Evolutionary conservation across 192 early-diverging fungal genomes (phyloP), one percentile per base, ranked within the genome.

Genomic region (Coemansia sp.): DNA sequence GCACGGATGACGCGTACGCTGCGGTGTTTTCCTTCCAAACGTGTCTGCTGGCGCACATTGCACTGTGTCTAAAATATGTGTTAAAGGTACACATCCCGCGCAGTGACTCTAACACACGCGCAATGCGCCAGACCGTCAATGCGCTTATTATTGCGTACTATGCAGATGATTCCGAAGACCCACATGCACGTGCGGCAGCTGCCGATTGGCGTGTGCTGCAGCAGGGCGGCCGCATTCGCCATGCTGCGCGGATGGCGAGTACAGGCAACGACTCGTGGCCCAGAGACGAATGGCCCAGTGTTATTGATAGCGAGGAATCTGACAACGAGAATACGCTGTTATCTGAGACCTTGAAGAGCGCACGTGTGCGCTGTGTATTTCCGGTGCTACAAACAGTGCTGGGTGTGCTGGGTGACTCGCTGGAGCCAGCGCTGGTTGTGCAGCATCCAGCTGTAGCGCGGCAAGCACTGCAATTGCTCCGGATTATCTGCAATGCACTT

Each of bases 401-500:
- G 7, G 46, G 51, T 14, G 49, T 49, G 51, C 23, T 76, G 64
- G 68, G 64, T 0, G 74, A 76, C 44, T 64, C 69, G 49, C 61
- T 76, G 19, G 51, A 59, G 21, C 59, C 64, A 10, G 65, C 60
- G 5, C 36, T 76, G 28, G 21, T 59, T 31, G 54, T 76, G 20
- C 74, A 76, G 57, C 59, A 69, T 40, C 74, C 74, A 4, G 11
- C 28, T 10, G 51, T 67, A 9, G 65, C 68, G n/a, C 68, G 57
- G 2, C 60, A 66, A 10, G 55, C 55, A 1, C 37, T 78, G 20
- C 67, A 69, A 61, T 31, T 78, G 22, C 31, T 48, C 23, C 75
- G 75, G 62, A 78, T 78, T 20, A 12, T 78, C 42, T 68, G 57
- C 58, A 47, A 55, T 17, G 75, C 71, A 53, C 48, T 78, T 15